These are phyloP conservation scores for Phytophthora citricola DNA, from an alignment of 352 stramenopile genomes.

Conservation along the genomic window DNA sequence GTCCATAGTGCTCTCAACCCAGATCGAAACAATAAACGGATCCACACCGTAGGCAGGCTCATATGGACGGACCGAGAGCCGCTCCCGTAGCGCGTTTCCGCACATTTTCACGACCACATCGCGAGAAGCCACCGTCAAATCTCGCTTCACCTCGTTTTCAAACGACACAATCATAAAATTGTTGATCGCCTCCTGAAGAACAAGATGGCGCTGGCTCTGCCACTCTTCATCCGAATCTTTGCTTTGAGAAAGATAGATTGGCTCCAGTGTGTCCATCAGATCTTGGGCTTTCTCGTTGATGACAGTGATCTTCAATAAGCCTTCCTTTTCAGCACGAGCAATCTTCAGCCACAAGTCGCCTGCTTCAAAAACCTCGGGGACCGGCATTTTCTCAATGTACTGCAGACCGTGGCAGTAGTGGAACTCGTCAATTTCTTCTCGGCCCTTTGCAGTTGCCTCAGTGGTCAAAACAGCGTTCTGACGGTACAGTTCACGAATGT, in stretches of 20 bases:
- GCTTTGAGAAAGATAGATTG: constrained; percentile 64
- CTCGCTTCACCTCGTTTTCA: constrained; percentile 85
- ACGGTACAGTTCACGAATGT: constrained; percentile 85
- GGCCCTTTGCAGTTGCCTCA: constrained; percentile 79
- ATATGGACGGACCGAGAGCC: constrained; percentile 78
- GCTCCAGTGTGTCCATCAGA: constrained; percentile 82
- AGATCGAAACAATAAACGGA: constrained; percentile 88
- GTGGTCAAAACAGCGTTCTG: constrained; percentile 80
- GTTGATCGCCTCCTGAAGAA: constrained; percentile 87
- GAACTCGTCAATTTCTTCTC: constrained; percentile 90
- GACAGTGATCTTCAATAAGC: constrained; percentile 74
- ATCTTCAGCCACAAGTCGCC: constrained; percentile 84
- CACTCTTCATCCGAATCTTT: constrained; percentile 81
- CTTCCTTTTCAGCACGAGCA: constrained; percentile 85
- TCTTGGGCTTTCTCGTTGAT: constrained; percentile 86
- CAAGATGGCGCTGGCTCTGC: constrained; percentile 84
- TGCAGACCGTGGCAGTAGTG: constrained; percentile 89
- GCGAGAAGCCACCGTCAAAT: constrained; percentile 73
- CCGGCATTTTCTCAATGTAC: constrained; percentile 88
- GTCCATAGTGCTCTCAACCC: constrained; percentile 81
- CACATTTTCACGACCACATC: constrained; percentile 84
- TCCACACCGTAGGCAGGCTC: constrained; percentile 80
- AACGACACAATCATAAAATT: constrained; percentile 87
- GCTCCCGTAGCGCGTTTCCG: constrained; percentile 66
- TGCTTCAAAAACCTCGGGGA: constrained; percentile 76